Evolutionary conservation across 148 eudicot species (phyloP), one percentile per base, ranked within the genome.

Genomic region (Chenopodium formosanum): DNA sequence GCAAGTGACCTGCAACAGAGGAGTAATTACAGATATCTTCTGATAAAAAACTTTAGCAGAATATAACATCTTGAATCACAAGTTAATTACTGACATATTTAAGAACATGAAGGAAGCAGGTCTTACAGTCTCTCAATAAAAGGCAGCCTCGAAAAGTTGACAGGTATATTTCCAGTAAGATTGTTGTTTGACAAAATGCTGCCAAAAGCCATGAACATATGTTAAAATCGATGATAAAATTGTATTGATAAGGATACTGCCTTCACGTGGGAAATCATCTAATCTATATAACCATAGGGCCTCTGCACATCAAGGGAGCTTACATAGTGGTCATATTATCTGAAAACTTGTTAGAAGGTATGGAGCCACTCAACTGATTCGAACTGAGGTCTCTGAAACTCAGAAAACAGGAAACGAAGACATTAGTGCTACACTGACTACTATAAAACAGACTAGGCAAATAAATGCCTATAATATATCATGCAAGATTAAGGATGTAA

Each of bases 321-420:
- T 88, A 93, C 94, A 93, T 86, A 10, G 92, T 90, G 67, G 93
- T 93, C 52, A 90, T 90, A 76, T 90, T 79, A 56, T 85, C 81
- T 50, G 91, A 87, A 81, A 93, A 88, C 80, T 83, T 87, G 64
- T 84, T 80, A 31, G 82, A 47, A 56, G 97, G 94, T 83, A 91
- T 83, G 74, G 89, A 66, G 77, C 97, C 97, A 82, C 74, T 90
- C 76, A 93, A 90, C 82, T 86, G 85, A 85, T 93, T 93, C 27
- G 81, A 80, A 84, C 94, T 91, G 84, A 93, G 82, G 81, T 91
- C 94, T 72, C 97, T 93, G 93, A 81, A 89, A 74, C 72, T 44
- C 40, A 27, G 22, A 88, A 23, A 53, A 48, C 77, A 77, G 13
- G 31, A 71, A 52, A 78, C 52, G 50, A 37, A 50, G 40, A 56